Evolutionary conservation across 148 eudicot species (phyloP), one percentile per base, ranked within the genome.

Genomic region (Bassia scoparia): DNA sequence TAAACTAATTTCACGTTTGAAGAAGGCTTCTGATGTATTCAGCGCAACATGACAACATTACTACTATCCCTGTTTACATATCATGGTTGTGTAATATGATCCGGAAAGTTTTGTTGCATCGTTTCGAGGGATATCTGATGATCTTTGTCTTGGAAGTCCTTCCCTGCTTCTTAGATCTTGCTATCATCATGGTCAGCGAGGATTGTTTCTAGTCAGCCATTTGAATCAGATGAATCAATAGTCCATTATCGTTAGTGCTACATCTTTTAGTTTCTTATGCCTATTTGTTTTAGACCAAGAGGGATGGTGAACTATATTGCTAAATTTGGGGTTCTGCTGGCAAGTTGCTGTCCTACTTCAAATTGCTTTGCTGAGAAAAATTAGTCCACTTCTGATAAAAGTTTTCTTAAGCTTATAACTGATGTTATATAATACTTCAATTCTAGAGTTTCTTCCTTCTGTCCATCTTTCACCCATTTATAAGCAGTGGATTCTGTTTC

Each of bases 301-400:
- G 78, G 79, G 76, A 67, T 79, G 81, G 73, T 69, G 83, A 75
- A 78, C 80, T 66, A 50, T 79, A 66, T 77, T 84, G 85, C 79
- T 77, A 53, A 65, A 50, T 66, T 48, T 80, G 83, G 87, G 85
- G 79, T 76, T 67, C 80, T 70, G 79, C 73, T 67, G 74, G 44
- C 74, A 67, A 76, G 78, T 79, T 71, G 37, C 69, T 66, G 61
- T 76, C 74, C 52, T 78, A 71, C 75, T 76, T 83, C 82, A 78
- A 70, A 76, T 83, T 68, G 43, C 76, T 74, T 74, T 78, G 76
- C 81, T 68, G 71, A 81, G 87, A 75, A 76, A n/a, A 78, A 73
- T 81, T 72, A 78, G 75, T 79, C 84, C 76, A 69, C 83, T 82
- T 85, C 84, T 72, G 74, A 84, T n/a, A 79, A 83, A 84, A 78